A percentile compares a stretch with the other conserved stretches of the same genome.
Evolutionary conservation across 768 basidiomycete species (phyloP).

Genomic region (Kwoniella shandongensis): DNA sequence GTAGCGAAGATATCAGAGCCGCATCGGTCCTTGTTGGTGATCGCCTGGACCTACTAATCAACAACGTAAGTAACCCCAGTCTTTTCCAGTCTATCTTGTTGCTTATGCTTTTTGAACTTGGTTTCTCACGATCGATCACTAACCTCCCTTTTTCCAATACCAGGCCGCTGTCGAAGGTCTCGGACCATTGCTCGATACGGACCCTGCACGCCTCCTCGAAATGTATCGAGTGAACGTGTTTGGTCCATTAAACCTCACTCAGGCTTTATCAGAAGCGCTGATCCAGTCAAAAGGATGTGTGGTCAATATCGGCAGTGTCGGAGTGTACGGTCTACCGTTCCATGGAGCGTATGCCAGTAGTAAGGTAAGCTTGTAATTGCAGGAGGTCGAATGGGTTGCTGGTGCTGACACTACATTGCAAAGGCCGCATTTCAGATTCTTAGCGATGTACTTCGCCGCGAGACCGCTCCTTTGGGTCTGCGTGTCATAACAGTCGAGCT

Average conservation of each 20-base stretch:
- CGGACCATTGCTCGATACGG: too few species aligned
- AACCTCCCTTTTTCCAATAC: too few species aligned
- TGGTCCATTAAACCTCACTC: constrained; percentile 9
- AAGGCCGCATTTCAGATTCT: constrained; percentile 14
- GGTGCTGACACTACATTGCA: background rate
- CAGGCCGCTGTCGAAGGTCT: too few species aligned
- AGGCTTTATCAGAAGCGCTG: constrained; percentile 8
- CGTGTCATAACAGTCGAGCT: constrained; percentile 26
- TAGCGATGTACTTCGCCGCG: constrained; percentile 8
- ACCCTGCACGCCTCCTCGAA: background rate
- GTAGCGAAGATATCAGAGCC: background rate
- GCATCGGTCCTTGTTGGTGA: background rate
- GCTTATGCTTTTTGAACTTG: too few species aligned
- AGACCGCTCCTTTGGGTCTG: constrained; percentile 12
- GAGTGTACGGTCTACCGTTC: constrained; percentile 7
- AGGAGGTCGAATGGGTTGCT: too few species aligned
- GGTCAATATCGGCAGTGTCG: constrained; percentile 22
- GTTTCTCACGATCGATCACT: too few species aligned
- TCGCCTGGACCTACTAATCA: constrained; percentile 19
- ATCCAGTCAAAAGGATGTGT: constrained; percentile 4
- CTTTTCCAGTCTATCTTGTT: too few species aligned
- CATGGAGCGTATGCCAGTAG: constrained; percentile 11
- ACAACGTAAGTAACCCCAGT: constrained; percentile 18
- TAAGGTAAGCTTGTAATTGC: constrained; percentile 18
- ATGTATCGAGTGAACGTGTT: constrained; percentile 18